These are phyloP conservation scores for Aspergillus udagawae DNA, from an alignment of 2,329 filamentous ascomycete species.

Conservation along the genomic window DNA sequence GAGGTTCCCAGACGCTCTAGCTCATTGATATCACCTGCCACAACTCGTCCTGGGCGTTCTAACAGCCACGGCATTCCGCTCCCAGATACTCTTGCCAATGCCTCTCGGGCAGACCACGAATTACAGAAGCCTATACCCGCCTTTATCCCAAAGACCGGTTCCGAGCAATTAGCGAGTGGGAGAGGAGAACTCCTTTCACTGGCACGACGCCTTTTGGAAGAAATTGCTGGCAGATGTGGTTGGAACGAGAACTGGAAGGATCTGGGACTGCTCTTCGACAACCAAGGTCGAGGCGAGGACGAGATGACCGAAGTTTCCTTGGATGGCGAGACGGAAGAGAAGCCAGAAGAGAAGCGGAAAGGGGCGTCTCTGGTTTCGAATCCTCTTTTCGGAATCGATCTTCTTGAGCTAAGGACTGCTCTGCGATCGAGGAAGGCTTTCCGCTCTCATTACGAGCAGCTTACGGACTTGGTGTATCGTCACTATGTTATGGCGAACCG, in stretches of 20 bases:
- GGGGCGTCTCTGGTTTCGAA: slow-evolving; percentile 14
- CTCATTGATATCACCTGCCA: slow-evolving; percentile 26
- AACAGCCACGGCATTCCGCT: slow-evolving; percentile 27
- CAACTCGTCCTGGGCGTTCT: slow-evolving; percentile 19
- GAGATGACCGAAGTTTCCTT: slow-evolving; percentile 35
- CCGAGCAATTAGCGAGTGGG: slow-evolving; percentile 77
- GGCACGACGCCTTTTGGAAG: slow-evolving; percentile 74
- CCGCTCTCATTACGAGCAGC: slow-evolving; percentile 63
- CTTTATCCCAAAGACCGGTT: slow-evolving; percentile 49
- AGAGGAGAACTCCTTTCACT: slow-evolving; percentile 78
- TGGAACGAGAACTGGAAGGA: slow-evolving; percentile 76
- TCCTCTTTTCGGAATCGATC: slow-evolving; percentile 48
- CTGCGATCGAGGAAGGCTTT: slow-evolving; percentile 62
- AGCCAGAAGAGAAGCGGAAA: slow-evolving; percentile 12
- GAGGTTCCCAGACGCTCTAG: slow-evolving; percentile 38
- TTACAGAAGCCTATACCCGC: slow-evolving; percentile 39
- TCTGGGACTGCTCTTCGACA: slow-evolving; percentile 43
- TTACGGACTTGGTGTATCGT: slow-evolving; percentile 80
- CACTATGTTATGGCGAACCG: slow-evolving; percentile 79
- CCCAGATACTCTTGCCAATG: slow-evolving; percentile 24
- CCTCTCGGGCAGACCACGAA: slow-evolving; percentile 44
- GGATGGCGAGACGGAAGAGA: slow-evolving; percentile 22
- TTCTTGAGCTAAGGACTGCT: slow-evolving; percentile 57
- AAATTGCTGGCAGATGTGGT: slow-evolving; percentile 64
- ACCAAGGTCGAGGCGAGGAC: slow-evolving; percentile 23